Conservation (phyloP, 768 basidiomycete genomes). For the Trametes maxima region DNA sequence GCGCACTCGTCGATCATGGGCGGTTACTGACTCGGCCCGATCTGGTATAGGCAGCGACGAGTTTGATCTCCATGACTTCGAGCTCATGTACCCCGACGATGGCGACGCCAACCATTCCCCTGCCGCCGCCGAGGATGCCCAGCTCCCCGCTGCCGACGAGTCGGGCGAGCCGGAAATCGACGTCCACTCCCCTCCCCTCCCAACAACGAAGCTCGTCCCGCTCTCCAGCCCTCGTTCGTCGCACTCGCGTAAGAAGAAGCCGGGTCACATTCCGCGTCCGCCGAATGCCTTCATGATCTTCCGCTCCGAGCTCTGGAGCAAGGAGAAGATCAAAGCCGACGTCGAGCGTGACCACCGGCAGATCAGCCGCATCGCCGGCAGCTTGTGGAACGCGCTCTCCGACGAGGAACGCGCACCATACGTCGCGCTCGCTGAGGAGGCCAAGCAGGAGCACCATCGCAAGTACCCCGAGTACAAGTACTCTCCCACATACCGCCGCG, state of each 20-base stretch:
- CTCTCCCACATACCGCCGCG: slow-evolving; percentile 46
- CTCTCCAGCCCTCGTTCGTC: slow-evolving; percentile 38
- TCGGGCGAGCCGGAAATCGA: slow-evolving; percentile 13
- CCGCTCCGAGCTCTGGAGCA: slow-evolving; percentile 67
- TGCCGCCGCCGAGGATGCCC: slow-evolving; percentile 21
- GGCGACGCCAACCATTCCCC: slow-evolving; percentile 18
- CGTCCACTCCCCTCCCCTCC: slow-evolving; percentile 5
- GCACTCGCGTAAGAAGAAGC: slow-evolving; percentile 44
- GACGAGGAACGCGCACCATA: slow-evolving; percentile 50
- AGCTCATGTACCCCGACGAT: slow-evolving; percentile 27
- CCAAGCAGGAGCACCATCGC: slow-evolving; percentile 48
- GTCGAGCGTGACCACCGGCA: slow-evolving; percentile 72
- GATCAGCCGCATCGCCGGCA: slow-evolving; percentile 69
- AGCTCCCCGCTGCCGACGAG: slow-evolving; percentile 5
- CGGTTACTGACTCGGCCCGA: slow-evolving; percentile 8
- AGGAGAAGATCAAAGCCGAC: slow-evolving; percentile 48
- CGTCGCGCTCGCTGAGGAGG: slow-evolving; percentile 48
- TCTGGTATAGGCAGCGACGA: slow-evolving; percentile 28
- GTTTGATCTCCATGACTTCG: slow-evolving; percentile 32
- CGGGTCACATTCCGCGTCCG: slow-evolving; percentile 65
- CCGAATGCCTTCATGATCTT: slow-evolving; percentile 88
- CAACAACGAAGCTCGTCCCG: slow-evolving; percentile 20
- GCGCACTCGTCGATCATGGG: not conserved
- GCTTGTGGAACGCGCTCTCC: slow-evolving; percentile 63
- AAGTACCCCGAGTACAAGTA: slow-evolving; percentile 66